Percentiles rank a stretch among this genome's conserved stretches.
phyloP scores from a whole-genome alignment of 148 eudicot species.

The Pharnaceum exiguum region DNA sequence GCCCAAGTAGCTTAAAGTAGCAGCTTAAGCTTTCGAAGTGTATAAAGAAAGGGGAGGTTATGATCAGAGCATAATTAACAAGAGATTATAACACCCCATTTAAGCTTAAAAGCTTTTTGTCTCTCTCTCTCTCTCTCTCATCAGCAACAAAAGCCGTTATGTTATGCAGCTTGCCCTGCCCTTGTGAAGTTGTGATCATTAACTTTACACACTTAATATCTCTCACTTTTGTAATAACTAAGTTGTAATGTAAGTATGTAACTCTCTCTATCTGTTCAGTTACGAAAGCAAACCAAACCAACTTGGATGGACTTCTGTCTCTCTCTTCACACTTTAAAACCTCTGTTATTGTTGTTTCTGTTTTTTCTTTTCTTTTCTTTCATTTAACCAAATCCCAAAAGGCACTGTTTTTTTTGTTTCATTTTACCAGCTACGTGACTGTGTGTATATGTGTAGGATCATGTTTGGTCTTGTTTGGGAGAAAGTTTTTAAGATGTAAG shows the following conservation, averaged over 20 bases:
- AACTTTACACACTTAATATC: too few relatives aligned
- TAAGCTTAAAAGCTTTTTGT: too few relatives aligned
- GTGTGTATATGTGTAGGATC: not conserved
- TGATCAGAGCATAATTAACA: too few relatives aligned
- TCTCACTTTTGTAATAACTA: too few relatives aligned
- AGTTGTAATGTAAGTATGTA: not conserved
- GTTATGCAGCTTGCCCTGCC: too few relatives aligned
- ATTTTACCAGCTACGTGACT: not conserved
- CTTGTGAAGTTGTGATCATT: too few relatives aligned
- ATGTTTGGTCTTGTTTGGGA: not conserved
- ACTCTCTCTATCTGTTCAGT: slow-evolving; percentile 39
- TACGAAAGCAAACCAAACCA: slow-evolving; percentile 56
- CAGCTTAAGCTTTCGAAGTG: too few relatives aligned
- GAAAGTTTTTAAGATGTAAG: too few relatives aligned
- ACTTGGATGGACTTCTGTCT: slow-evolving; percentile 12
- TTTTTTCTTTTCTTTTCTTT: not conserved
- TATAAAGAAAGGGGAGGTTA: too few relatives aligned
- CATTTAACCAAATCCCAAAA: slow-evolving; percentile 38
- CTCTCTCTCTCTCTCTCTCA: too few relatives aligned
- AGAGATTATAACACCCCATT: too few relatives aligned
- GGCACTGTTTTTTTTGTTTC: not conserved
- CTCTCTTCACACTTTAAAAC: slow-evolving; percentile 11
- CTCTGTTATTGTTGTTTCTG: not conserved
- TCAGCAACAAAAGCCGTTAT: too few relatives aligned
- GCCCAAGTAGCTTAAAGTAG: not conserved